A percentile compares a stretch with the other conserved stretches of the same genome.
These are phyloP conservation scores for Diaporthe caulivora DNA, from an alignment of 2,329 filamentous ascomycete genomes.

Conservation along the genomic window DNA sequence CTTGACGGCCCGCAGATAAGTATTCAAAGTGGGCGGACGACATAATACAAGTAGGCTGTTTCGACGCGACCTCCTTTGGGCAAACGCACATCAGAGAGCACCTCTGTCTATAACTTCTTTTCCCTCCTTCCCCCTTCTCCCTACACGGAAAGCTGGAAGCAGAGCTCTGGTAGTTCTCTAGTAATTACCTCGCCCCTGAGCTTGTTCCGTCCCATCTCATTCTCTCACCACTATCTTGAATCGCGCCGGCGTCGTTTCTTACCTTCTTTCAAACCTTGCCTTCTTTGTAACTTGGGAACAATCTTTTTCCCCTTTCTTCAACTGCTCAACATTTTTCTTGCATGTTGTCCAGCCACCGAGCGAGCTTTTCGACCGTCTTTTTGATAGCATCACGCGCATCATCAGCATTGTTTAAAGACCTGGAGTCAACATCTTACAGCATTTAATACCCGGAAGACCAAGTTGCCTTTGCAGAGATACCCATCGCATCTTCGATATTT, in stretches of 20 bases:
- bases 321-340: conserved; percentile 19
- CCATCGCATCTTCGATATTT: conserved; percentile 27
- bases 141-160: conserved; percentile 47
- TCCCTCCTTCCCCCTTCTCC: conserved; percentile 36
- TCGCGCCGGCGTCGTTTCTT: conserved; percentile 38
- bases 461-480: conserved; percentile 33
- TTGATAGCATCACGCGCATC: conserved; percentile 30
- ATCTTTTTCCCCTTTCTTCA: background rate
- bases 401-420: conserved; percentile 37
- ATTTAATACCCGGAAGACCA: conserved; percentile 29
- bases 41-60: conserved; percentile 28
- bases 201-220: conserved; percentile 40
- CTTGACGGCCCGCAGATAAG: background rate
- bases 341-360: conserved; percentile 23
- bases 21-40: conserved; percentile 28
- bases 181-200: conserved; percentile 45
- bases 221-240: conserved; percentile 29
- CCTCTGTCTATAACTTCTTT: conserved; percentile 32
- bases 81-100: conserved; percentile 6
- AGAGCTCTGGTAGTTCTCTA: conserved; percentile 63
- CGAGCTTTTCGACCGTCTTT: background rate
- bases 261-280: conserved; percentile 36
- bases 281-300: conserved; percentile 20
- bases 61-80: conserved; percentile 17
- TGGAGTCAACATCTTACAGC: conserved; percentile 36